Conservation (phyloP, 164 flowering plant species). For the Protea cynaroides region DNA sequence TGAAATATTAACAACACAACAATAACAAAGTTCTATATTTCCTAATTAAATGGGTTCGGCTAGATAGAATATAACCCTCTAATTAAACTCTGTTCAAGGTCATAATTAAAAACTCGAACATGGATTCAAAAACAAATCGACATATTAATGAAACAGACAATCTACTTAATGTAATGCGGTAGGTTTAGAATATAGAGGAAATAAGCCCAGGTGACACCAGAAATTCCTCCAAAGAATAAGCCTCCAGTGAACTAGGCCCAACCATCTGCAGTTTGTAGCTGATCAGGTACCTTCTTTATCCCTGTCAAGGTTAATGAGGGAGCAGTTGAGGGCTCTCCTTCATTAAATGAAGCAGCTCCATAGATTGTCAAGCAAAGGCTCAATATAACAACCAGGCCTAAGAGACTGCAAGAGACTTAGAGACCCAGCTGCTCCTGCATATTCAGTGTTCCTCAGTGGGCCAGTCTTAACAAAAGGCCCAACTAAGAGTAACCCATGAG, state of each 20-base stretch:
- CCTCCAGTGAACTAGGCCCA: constrained; percentile 94
- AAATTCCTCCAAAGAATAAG: constrained; percentile 95
- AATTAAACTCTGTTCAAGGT: no score
- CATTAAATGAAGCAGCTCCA: constrained; percentile 60
- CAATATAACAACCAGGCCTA: constrained; percentile 73
- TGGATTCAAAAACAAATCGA: no score
- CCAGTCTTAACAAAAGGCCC: constrained; percentile 94
- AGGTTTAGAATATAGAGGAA: constrained; percentile 85
- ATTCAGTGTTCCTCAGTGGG: constrained; percentile 71
- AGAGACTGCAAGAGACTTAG: constrained; percentile 83
- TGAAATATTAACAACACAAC: no score
- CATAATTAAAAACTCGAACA: no score
- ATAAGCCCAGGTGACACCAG: constrained; percentile 90
- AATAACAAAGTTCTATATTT: no score
- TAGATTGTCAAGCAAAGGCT: constrained; percentile 85
- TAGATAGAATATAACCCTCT: no score
- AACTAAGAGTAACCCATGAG: constrained; percentile 83
- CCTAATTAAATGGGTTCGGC: no score
- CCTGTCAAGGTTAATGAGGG: constrained; percentile 82
- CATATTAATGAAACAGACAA: no score
- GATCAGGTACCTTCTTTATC: constrained; percentile 84
- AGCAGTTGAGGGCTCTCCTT: constrained; percentile 68
- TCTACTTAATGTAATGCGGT: constrained; percentile 78
- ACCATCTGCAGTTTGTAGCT: constrained; percentile 68
- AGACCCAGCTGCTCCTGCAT: constrained; percentile 77